Percentiles rank a stretch among this genome's conserved stretches.
These are phyloP conservation scores for Ophiocordyceps camponoti-saundersi DNA, from an alignment of 2,329 filamentous ascomycete species.

Conservation along the genomic window DNA sequence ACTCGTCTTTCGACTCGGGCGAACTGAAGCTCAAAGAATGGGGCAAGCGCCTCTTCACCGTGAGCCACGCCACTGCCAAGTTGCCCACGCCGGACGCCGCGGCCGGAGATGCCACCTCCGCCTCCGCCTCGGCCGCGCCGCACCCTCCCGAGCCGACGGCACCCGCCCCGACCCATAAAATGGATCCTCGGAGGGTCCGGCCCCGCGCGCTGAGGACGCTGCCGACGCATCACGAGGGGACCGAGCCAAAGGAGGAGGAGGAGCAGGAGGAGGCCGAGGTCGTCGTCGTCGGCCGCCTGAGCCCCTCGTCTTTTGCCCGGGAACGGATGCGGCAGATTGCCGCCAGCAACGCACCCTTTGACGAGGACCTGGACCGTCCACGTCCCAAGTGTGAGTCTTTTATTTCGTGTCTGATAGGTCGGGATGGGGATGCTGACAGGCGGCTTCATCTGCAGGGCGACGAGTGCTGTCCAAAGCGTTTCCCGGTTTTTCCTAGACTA, in stretches of 20 bases:
- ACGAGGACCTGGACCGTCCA: constrained; percentile 22
- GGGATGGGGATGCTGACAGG: not conserved
- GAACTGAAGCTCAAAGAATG: constrained; percentile 19
- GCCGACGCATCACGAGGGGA: constrained; percentile 19
- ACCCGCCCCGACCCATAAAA: constrained; percentile 6
- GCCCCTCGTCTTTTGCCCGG: constrained; percentile 25
- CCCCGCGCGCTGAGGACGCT: constrained; percentile 15
- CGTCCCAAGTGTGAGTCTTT: constrained; percentile 20
- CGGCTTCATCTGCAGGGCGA: constrained; percentile 16
- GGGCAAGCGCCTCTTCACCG: constrained; percentile 17
- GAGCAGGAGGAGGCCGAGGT: too few species aligned
- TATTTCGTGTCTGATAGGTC: not conserved
- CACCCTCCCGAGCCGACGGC: constrained; percentile 1
- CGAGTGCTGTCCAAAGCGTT: constrained; percentile 25
- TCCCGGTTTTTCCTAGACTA: constrained; percentile 17
- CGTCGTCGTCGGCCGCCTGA: constrained; percentile 15
- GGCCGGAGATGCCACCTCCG: constrained; percentile 1
- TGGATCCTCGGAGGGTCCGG: constrained; percentile 10
- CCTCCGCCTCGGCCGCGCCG: constrained; percentile 3
- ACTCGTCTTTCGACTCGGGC: constrained; percentile 13
- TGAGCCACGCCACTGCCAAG: constrained; percentile 4
- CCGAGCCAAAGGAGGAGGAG: constrained; percentile 11
- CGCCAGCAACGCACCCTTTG: constrained; percentile 23
- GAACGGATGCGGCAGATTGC: constrained; percentile 26
- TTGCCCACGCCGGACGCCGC: not conserved